These are phyloP conservation scores for Fragaria nilgerrensis DNA, from an alignment of 306 rosid species.

Conservation along the genomic window DNA sequence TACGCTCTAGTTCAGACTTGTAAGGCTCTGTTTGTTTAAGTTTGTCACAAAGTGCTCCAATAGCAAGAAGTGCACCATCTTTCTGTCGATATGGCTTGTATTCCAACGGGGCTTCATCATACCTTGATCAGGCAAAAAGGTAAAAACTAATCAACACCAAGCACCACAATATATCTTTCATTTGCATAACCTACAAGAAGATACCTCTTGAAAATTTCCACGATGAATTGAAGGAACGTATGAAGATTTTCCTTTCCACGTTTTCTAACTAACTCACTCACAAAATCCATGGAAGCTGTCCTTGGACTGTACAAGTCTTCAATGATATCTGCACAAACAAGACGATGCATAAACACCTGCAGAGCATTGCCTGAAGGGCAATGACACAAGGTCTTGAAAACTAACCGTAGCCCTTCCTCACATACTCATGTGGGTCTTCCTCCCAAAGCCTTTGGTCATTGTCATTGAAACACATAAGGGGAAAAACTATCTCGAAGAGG, in stretches of 20 bases:
- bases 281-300: slow-evolving; percentile 98
- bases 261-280: slow-evolving; percentile 89
- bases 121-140: slow-evolving; percentile 42
- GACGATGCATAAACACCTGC: slow-evolving; percentile 19
- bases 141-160: slow-evolving; percentile 4
- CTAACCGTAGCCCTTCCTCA: slow-evolving; percentile 97
- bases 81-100: slow-evolving; percentile 86
- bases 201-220: slow-evolving; percentile 78
- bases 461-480: slow-evolving; percentile 94
- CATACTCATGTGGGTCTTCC: slow-evolving; percentile 97
- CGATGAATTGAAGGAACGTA: slow-evolving; percentile 79
- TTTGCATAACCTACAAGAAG: slow-evolving; percentile 1
- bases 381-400: slow-evolving; percentile 12
- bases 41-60: slow-evolving; percentile 96
- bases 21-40: slow-evolving; percentile 92
- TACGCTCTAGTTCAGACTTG: slow-evolving; percentile 90
- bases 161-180: slow-evolving; percentile 13
- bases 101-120: slow-evolving; percentile 73
- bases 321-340: slow-evolving; percentile 66
- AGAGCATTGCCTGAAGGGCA: not conserved
- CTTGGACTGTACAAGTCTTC: slow-evolving; percentile 97
- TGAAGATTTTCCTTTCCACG: slow-evolving; percentile 96
- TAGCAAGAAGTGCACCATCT: slow-evolving; percentile 97
- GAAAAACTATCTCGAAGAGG: slow-evolving; percentile 91
- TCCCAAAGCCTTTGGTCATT: slow-evolving; percentile 95